Percentiles rank a stretch among this genome's conserved stretches.
Evolutionary conservation across 176 grass and related monocot genomes (phyloP).

Genomic region (Olyra latifolia): DNA sequence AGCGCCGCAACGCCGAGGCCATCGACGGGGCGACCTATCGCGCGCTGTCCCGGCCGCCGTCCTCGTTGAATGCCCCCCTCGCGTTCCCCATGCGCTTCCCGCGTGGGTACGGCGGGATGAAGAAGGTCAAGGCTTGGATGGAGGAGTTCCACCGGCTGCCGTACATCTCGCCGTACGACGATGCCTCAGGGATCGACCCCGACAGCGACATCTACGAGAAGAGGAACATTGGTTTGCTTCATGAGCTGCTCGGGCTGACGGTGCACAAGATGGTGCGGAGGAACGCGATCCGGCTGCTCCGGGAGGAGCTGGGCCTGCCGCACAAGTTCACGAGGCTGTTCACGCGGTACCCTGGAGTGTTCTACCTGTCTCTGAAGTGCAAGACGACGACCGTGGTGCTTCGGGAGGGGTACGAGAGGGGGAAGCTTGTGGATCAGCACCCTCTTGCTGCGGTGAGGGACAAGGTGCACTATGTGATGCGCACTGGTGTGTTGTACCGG

Average conservation of each 20-base stretch:
- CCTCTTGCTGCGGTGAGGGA: constrained; percentile 60
- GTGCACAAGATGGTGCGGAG: constrained; percentile 92
- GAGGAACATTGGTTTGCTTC: constrained; percentile 76
- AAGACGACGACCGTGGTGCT: constrained; percentile 83
- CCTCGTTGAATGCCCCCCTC: constrained; percentile 61
- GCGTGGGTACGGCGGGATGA: constrained; percentile 86
- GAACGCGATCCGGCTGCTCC: constrained; percentile 70
- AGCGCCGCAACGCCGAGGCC: constrained; percentile 52
- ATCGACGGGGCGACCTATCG: constrained; percentile 56
- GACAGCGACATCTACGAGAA: constrained; percentile 97
- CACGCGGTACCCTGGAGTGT: constrained; percentile 80
- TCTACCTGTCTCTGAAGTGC: constrained; percentile 88
- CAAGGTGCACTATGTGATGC: constrained; percentile 89
- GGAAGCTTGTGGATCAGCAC: constrained; percentile 79
- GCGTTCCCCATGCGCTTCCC: constrained; percentile 92
- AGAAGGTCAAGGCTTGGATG: constrained; percentile 95
- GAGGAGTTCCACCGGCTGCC: constrained; percentile 86
- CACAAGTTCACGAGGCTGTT: constrained; percentile 91
- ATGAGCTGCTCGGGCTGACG: constrained; percentile 81
- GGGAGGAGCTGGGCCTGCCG: constrained; percentile 77
- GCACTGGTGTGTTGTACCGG: constrained; percentile 68
- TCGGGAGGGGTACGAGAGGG: constrained; percentile 81
- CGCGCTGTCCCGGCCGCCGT: constrained; percentile 58
- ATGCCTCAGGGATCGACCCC: constrained; percentile 73
- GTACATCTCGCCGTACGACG: constrained; percentile 88